Conservation (phyloP, 768 basidiomycete genomes). For the Collybiopsis confluens region DNA sequence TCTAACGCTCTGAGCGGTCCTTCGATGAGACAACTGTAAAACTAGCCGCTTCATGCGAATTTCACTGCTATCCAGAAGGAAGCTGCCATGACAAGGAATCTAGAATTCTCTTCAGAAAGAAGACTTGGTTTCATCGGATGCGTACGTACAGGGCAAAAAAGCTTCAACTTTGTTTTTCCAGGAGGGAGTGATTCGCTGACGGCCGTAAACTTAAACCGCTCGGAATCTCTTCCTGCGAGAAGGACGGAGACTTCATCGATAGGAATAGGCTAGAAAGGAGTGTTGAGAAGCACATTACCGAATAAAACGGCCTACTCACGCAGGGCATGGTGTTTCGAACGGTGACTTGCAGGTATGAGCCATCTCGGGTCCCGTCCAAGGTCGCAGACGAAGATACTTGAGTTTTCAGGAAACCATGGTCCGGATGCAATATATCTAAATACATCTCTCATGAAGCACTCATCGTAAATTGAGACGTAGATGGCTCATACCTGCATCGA, state of each 20-base stretch:
- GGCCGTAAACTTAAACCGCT: slow-evolving; percentile 53
- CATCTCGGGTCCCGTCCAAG: slow-evolving; percentile 60
- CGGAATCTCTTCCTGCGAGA: slow-evolving; percentile 60
- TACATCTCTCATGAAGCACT: slow-evolving; percentile 3
- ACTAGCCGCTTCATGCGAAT: slow-evolving; percentile 58
- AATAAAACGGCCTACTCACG: slow-evolving; percentile 40
- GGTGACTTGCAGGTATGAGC: slow-evolving; percentile 53
- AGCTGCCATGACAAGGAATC: slow-evolving; percentile 70
- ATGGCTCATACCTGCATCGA: slow-evolving; percentile 47
- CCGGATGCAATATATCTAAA: slow-evolving; percentile 61
- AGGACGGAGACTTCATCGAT: slow-evolving; percentile 59
- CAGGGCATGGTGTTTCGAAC: slow-evolving; percentile 71
- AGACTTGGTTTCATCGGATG: not conserved
- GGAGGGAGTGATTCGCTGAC: slow-evolving; percentile 40
- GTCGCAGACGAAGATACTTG: slow-evolving; percentile 41
- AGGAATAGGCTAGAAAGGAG: slow-evolving; percentile 44
- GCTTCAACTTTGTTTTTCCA: slow-evolving; percentile 52
- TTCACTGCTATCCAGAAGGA: slow-evolving; percentile 64
- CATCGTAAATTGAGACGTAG: not conserved
- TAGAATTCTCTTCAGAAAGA: slow-evolving; percentile 20
- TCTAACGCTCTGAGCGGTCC: slow-evolving; percentile 23
- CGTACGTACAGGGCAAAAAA: slow-evolving; percentile 70
- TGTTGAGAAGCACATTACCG: not conserved
- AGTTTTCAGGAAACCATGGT: slow-evolving; percentile 67
- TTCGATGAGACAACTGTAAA: slow-evolving; percentile 61